Evolutionary conservation across 208 protist genomes (phyloP), one percentile per base, ranked within the genome.

Genomic region (Leishmania lainsoni): DNA sequence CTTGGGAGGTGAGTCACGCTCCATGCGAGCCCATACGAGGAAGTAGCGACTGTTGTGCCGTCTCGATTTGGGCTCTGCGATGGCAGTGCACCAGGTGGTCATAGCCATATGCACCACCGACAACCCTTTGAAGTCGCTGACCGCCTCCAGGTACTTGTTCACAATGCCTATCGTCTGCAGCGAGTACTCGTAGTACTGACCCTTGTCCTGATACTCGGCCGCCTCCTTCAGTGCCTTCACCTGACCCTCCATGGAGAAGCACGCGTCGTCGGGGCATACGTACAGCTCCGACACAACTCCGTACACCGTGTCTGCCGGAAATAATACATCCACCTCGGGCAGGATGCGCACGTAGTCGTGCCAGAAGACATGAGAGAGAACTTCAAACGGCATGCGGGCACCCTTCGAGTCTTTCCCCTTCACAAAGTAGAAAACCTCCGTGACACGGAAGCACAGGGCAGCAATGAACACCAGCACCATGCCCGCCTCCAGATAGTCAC

Each of bases 301-400:
- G 83, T 95, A 95, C 29, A 96, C 84, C 32, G 87, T 94, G 69
- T 96, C 93, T 0, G 75, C 87, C 6, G 91, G 81, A 22, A 98
- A 72, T 58, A 96, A 77, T 22, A 72, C 51, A 58, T 96, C 93
- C 10, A 94, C 80, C 79, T 96, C 93, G 12, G 95, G 95, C 26
- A 98, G 85, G 61, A 98, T 84, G 71, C 93, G 92, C 48, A 96
- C 95, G 75, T 97, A 98, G 83, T 98, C 93, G n/a, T 98, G 95
- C 95, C 95, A 98, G 80, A 95, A 96, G 8, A 98, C 92, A 54
- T 94, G 84, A 12, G 89, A 89, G 42, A 98, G 69, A 26, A 96
- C 51, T 42, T 73, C 90, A 75, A 86, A 88, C 22, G 94, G 93
- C 89, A 98, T 95, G 48, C 90, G 89, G 8, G 92, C 92, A 12